Evolutionary conservation across 768 basidiomycete genomes (phyloP), one percentile per base, ranked within the genome.

Genomic region (Cystofilobasidium capitatum): DNA sequence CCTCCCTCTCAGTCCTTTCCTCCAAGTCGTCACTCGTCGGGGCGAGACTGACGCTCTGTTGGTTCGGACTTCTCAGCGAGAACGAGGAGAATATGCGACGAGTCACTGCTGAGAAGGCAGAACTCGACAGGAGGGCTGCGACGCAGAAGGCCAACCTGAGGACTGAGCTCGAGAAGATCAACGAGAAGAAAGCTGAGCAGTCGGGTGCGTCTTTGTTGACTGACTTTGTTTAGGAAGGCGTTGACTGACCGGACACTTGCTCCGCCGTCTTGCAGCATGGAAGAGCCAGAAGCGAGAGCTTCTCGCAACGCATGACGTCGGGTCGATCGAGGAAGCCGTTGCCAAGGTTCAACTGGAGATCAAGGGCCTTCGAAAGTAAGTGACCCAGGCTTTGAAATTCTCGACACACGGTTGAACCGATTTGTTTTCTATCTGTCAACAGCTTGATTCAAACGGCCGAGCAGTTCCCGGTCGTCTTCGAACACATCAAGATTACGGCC

Each of bases 1-100:
- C 26, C 57, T 16, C 8, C 55, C 29, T 9, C 14, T 29, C 22
- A 2, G 37, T 4, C 1, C 10, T 5, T 16, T 9, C 2, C 3
- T 17, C n/a, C 9, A 36, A 20, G 58, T 29, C 60, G 36, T 31
- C n/a, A n/a, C n/a, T n/a, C n/a, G n/a, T n/a, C n/a, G n/a, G n/a
- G n/a, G n/a, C n/a, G n/a, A n/a, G n/a, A 45, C 42, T 62, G 47
- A 62, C 3, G 22, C 36, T 61, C 26, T 47, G 16, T 37, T 26
- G 37, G 36, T 57, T 71, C 6, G 60, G 40, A 10, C 51, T 55
- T 47, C 26, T 20, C 68, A 94, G 91, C 31, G 81, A 84, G 62
- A 86, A 86, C 73, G 89, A 92, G 66, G 76, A 79, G 4, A 85
- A 87, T 65, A 79, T 84, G 57, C 74, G 74, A 2, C 82, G 83